Evolutionary conservation across 495 filamentous ascomycete species (phyloP), one percentile per base, ranked within the genome.

Genomic region (Copromyces sp.): DNA sequence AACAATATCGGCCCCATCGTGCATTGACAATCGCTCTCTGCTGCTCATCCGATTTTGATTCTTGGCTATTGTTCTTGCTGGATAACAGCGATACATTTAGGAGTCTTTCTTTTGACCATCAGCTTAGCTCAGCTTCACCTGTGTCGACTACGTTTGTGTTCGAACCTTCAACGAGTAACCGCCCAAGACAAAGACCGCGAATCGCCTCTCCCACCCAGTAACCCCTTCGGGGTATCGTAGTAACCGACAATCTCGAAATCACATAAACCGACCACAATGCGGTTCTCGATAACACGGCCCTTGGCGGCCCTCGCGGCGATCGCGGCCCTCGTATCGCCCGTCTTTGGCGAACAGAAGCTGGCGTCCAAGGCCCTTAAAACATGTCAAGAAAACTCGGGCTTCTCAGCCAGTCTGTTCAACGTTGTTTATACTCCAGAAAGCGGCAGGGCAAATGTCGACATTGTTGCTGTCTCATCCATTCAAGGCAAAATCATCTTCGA

Each of bases 381-480:
- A 61, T 96, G 93, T 80, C 91, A 93, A 82, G 85, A 89, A 39
- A 90, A 92, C 77, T 92, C 91, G 14, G 90, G 89, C 75, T 94
- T 96, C 80, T 90, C 90, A 2, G 93, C 93, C 69, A 92, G 90
- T 73, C 85, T 94, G 47, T 95, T 96, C 86, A 90, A 92, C 69
- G 91, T 95, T 78, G 82, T 85, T 70, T 95, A 93, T 79, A 93
- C 90, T 4, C 93, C 93, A 29, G 85, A 88, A 78, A 93, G 95
- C 81, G 86, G 85, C 69, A 89, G 89, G 12, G 86, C 96, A 53
- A 80, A 85, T 59, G 88, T 98, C 77, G 87, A 92, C 76, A 90
- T 99, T 77, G 87, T 92, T 74, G 94, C 93, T 73, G 89, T 93
- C 11, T 97, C 95, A 4, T 88, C 91, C 6, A 93, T 99, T 71